A percentile compares a stretch with the other conserved stretches of the same genome.
Evolutionary conservation across 2,329 filamentous ascomycete species (phyloP).

Genomic region (Trichoderma arundinaceum): DNA sequence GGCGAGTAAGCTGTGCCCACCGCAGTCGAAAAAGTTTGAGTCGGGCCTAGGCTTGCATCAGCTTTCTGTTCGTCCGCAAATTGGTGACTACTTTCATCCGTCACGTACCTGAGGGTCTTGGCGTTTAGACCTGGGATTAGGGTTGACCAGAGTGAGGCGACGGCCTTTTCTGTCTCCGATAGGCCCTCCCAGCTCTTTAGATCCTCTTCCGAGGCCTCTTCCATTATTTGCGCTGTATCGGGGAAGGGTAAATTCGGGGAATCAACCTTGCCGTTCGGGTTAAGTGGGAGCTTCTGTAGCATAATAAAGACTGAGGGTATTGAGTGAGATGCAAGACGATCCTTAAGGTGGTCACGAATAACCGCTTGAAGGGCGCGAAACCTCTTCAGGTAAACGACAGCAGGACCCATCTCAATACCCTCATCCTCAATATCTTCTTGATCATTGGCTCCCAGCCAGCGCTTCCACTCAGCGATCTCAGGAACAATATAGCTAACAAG

Average conservation of each 20-base stretch:
- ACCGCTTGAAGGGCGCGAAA: slow-evolving; percentile 56
- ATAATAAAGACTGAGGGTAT: slow-evolving; percentile 46
- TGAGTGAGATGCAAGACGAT: slow-evolving; percentile 53
- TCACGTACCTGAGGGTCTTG: slow-evolving; percentile 58
- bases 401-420: slow-evolving; percentile 53
- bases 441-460: slow-evolving; percentile 60
- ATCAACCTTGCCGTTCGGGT: slow-evolving; percentile 82
- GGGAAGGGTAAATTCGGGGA: slow-evolving; percentile 80
- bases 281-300: slow-evolving; percentile 56
- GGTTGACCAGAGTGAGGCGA: slow-evolving; percentile 62
- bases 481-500: slow-evolving; percentile 90
- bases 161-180: slow-evolving; percentile 54
- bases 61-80: slow-evolving; percentile 19
- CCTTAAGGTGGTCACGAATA: slow-evolving; percentile 70
- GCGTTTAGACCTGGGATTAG: slow-evolving; percentile 70
- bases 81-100: not conserved
- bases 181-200: slow-evolving; percentile 59
- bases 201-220: slow-evolving; percentile 45
- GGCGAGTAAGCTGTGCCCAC: slow-evolving; percentile 61
- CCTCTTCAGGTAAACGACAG: slow-evolving; percentile 51
- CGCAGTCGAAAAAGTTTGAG: slow-evolving; percentile 48
- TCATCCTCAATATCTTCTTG: slow-evolving; percentile 62
- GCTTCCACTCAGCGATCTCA: slow-evolving; percentile 75
- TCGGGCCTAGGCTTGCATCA: slow-evolving; percentile 43
- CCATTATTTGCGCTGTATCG: slow-evolving; percentile 69